phyloP scores from a whole-genome alignment of 306 rosid genomes.

The Mimosa pudica region DNA sequence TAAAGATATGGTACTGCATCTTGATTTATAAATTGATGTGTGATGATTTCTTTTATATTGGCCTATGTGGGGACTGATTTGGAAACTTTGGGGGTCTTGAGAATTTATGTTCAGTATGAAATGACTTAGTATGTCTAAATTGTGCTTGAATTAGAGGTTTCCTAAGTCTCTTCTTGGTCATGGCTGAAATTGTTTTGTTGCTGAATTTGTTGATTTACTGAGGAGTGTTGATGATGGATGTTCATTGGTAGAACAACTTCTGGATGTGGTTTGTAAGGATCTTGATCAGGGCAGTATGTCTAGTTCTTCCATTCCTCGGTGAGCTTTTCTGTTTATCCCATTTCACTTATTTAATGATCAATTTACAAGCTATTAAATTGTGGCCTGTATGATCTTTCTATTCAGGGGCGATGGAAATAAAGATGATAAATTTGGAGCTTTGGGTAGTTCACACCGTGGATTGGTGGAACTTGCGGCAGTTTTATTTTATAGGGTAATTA shows the following conservation, averaged over 20 bases:
- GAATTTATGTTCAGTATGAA: too few species aligned
- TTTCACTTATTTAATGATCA: constrained; percentile 23
- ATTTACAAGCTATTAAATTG: constrained; percentile 29
- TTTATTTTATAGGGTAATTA: constrained; percentile 69
- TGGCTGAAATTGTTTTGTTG: too few species aligned
- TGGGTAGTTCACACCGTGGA: constrained; percentile 68
- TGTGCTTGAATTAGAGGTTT: too few species aligned
- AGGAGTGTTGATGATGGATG: constrained; percentile 66
- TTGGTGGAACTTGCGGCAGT: constrained; percentile 89
- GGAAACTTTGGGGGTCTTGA: too few species aligned
- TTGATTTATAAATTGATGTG: too few species aligned
- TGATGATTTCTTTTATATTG: too few species aligned
- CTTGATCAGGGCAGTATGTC: constrained; percentile 76
- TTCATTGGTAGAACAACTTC: constrained; percentile 71
- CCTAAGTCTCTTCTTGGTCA: too few species aligned
- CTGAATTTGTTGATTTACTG: too few species aligned
- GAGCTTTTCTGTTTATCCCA: constrained; percentile 36
- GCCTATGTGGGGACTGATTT: too few species aligned
- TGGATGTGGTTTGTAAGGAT: constrained; percentile 86
- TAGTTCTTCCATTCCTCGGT: constrained; percentile 60
- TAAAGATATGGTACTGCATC: too few species aligned
- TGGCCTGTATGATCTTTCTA: constrained; percentile 29
- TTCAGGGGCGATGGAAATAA: constrained; percentile 75
- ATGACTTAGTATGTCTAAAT: too few species aligned
- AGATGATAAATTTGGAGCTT: constrained; percentile 80